Evolutionary conservation across 495 filamentous ascomycete genomes (phyloP), one percentile per base, ranked within the genome.

Genomic region (Talaromyces proteolyticus): DNA sequence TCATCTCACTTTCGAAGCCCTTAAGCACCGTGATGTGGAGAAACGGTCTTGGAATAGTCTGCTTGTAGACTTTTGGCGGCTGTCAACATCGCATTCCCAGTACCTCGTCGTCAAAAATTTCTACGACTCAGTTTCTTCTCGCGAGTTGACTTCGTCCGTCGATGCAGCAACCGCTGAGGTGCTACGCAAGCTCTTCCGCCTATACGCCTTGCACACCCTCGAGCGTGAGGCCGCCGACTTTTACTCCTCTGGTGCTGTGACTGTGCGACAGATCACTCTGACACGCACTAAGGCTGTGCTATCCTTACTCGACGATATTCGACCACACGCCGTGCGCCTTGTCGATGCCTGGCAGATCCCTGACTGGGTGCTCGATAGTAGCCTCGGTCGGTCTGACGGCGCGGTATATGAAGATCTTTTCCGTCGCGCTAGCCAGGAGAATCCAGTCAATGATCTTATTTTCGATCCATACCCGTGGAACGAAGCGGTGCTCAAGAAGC

Each of bases 61-160:
- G 10, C 73, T 88, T 20, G 81, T 88, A 25, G 82, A 88, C 65
- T 87, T 88, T 72, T 86, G 81, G 76, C 79, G 84, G 20, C 71
- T 87, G 14, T 80, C 74, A 34, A 85, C 80, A 3, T 82, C 84
- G 6, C 82, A 86, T 58, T 82, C 79, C 5, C 82, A 88, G 61
- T 86, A 86, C 57, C 67, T 86, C 18, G 70, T 85, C 0, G 81
- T 87, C 24, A 85, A 81, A 67, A 84, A 83, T 68, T 88, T 88
- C 69, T 77, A 86, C 68, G 76, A 81, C 12, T 77, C 82, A n/a
- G 74, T 87, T 39, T 72, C 67, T 22, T 73, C 74, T 4, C 65
- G 67, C n/a, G 53, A 70, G 24, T 65, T 71, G 47, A 56, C 59
- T 6, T 59, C 56, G 22, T 66, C 71, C n/a, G 61, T 86, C 44